Percentiles rank a stretch among this genome's conserved stretches.
Conservation (phyloP, 371 early-diverging fungal species). For the Thermomucor indicae-seudaticae region DNA sequence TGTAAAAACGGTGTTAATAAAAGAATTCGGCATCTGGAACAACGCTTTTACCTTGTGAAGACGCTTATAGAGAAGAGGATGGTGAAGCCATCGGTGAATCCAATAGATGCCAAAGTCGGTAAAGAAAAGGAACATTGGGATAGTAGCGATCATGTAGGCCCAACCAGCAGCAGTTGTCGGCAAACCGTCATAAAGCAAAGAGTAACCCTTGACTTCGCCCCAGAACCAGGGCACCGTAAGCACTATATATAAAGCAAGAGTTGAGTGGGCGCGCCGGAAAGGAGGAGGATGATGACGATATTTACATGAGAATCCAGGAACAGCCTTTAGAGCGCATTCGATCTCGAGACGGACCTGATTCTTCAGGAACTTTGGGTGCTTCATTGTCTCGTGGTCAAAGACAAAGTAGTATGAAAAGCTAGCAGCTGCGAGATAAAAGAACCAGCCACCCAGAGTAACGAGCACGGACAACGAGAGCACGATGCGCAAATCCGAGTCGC, state of each 20-base stretch:
- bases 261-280: not conserved
- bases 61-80: slow-evolving; percentile 79
- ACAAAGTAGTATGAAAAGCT: slow-evolving; percentile 72
- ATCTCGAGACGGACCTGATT: slow-evolving; percentile 90
- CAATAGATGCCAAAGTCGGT: slow-evolving; percentile 94
- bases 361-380: slow-evolving; percentile 89
- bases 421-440: slow-evolving; percentile 80
- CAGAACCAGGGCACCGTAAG: slow-evolving; percentile 89
- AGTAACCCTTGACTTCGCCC: slow-evolving; percentile 86
- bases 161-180: slow-evolving; percentile 38
- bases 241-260: slow-evolving; percentile 18
- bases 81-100: slow-evolving; percentile 90
- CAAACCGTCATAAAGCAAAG: slow-evolving; percentile 61
- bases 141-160: slow-evolving; percentile 61
- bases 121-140: slow-evolving; percentile 78
- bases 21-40: not conserved
- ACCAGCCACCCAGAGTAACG: slow-evolving; percentile 65
- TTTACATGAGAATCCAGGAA: slow-evolving; percentile 72
- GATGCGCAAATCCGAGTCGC: slow-evolving; percentile 69
- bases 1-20: not conserved
- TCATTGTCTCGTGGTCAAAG: slow-evolving; percentile 85
- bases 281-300: not conserved
- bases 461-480: slow-evolving; percentile 63
- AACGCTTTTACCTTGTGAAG: slow-evolving; percentile 74
- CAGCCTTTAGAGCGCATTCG: slow-evolving; percentile 66